Percentiles rank a stretch among this genome's conserved stretches.
phyloP scores from a whole-genome alignment of 441 rosid genomes.

The Euphorbia celastroides region DNA sequence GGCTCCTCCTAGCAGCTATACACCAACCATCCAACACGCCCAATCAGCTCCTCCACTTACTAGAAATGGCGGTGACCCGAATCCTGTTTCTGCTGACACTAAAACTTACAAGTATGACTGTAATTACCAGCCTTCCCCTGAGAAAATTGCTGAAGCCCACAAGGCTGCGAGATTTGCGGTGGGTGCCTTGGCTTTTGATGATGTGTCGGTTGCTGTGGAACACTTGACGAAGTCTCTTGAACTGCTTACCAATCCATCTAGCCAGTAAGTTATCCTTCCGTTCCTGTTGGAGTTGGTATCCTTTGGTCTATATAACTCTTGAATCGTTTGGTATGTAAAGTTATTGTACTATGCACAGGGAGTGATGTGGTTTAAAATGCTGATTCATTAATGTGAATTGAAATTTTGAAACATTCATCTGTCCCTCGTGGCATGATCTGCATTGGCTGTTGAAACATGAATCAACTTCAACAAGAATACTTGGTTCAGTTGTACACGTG shows the following conservation, averaged over 20 bases:
- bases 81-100: too few relatives aligned
- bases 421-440: not conserved
- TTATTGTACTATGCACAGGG: constrained; percentile 15
- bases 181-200: constrained; percentile 94
- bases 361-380: not conserved
- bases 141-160: constrained; percentile 85
- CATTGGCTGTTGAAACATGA: too few relatives aligned
- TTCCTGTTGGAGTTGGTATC: too few relatives aligned
- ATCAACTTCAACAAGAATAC: too few relatives aligned
- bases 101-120: constrained; percentile 12
- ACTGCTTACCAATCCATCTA: constrained; percentile 75
- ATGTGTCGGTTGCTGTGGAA: constrained; percentile 75
- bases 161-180: constrained; percentile 97
- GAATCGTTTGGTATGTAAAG: not conserved
- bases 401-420: constrained; percentile 1
- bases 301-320: too few relatives aligned
- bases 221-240: constrained; percentile 75
- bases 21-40: too few relatives aligned
- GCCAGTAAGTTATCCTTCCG: constrained; percentile 36
- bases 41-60: too few relatives aligned
- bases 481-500: too few relatives aligned
- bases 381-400: constrained; percentile 12
- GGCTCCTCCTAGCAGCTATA: too few relatives aligned
- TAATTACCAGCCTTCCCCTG: constrained; percentile 75
- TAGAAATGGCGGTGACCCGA: too few relatives aligned